Conservation (phyloP, 2,329 filamentous ascomycete species). For the Aspergillus oerlinghausenensis region DNA sequence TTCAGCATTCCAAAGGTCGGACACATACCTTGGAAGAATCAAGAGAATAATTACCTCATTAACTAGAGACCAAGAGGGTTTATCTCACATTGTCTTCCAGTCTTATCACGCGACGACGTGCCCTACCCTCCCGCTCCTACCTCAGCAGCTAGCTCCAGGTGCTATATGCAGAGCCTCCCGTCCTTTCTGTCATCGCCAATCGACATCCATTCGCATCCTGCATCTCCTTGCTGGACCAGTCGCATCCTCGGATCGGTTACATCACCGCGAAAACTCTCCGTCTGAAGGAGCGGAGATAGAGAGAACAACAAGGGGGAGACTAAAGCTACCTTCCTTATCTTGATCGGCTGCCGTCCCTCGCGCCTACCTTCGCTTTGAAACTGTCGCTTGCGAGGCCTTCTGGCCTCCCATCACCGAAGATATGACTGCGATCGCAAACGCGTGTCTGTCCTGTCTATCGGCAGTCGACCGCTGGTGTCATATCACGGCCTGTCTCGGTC, state of each 20-base stretch:
- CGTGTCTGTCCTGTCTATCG: constrained; percentile 40
- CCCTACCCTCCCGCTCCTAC: constrained; percentile 20
- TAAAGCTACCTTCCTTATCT: constrained; percentile 1
- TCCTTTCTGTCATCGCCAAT: constrained; percentile 14
- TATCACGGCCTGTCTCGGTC: constrained; percentile 39
- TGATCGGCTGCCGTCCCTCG: constrained; percentile 5
- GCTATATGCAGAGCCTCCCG: constrained; percentile 17
- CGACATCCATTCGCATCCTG: constrained; percentile 4
- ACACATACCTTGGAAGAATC: not conserved
- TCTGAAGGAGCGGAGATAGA: not conserved
- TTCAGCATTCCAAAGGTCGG: constrained; percentile 1
- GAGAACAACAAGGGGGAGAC: constrained; percentile 1
- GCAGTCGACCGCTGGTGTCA: constrained; percentile 41
- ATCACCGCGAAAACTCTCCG: not conserved
- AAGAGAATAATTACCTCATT: not conserved
- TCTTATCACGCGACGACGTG: constrained; percentile 24
- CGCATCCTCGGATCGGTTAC: constrained; percentile 1
- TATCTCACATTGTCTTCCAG: constrained; percentile 4
- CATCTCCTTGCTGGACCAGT: not conserved
- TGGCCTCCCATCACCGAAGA: constrained; percentile 21
- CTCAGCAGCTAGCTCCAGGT: constrained; percentile 12
- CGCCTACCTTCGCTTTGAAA: constrained; percentile 11
- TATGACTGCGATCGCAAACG: constrained; percentile 38
- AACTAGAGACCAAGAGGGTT: not conserved
- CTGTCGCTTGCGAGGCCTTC: constrained; percentile 20